Base-by-base conservation (phyloP, 78 protist species). In the Tieghemostelium lacteum region DNA sequence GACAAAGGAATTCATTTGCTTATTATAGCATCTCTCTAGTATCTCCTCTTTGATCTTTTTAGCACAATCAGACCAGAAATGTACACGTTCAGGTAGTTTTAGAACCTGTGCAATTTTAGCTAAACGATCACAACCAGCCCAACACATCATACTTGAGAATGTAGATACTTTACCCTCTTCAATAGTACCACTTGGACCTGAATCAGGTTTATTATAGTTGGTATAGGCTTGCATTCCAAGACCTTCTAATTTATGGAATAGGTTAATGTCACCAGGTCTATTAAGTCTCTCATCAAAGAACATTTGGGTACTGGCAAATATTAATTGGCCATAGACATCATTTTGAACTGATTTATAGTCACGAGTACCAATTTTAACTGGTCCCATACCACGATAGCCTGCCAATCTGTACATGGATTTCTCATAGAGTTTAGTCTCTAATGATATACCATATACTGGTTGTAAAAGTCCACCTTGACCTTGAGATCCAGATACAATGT, bases 361-460 rank as follows among this genome's bases (percentile, higher is more conserved):
- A 12, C 77, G 31, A 26, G 88, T 92, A 22, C 95, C 95, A 12
- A 75, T 70, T 34, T 85, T 83, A 28, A 92, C 95, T 19, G 95
- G 95, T n/a, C 93, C 93, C 33, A 74, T 31, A 17, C 95, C 95
- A 55, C 95, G 29, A 75, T 92, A 92, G 24, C 95, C 95, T 20
- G 95, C 77, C 19, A 92, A 62, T 65, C 91, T 61, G 34, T 83
- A 76, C 95, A 92, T 80, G 36, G 77, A 49, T 12, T 70, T 73
- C 24, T 92, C 95, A 62, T 61, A 72, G 6, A 92, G 49, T 55
- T 78, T 71, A 0, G 95, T 85, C 58, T 92, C 93, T 29, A 83
- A 73, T 16, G 92, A 72, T 12, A 92, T 75, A 45, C 95, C 95
- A 50, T 85, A 92, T 0, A 92, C 87, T 17, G 95, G 91, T 83